Percentiles rank a stretch among this genome's conserved stretches.
Conservation (phyloP, 768 basidiomycete genomes). For the Kwoniella pini region DNA sequence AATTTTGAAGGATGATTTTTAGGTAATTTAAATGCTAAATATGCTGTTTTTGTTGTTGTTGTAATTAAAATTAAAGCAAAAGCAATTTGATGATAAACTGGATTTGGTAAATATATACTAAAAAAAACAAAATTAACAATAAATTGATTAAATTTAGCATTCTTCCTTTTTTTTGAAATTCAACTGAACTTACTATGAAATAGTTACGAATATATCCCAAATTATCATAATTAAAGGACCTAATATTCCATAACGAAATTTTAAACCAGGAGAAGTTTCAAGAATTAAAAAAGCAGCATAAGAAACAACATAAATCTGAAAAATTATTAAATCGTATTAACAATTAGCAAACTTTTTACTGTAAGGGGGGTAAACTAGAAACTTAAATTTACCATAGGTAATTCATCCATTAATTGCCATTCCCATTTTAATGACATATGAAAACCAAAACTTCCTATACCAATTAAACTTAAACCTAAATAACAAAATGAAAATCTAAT, state of each 20-base stretch:
- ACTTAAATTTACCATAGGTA: constrained; percentile 63
- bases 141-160: no score
- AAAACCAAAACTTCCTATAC: constrained; percentile 75
- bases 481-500: constrained; percentile 52
- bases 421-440: constrained; percentile 74
- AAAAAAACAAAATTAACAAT: no score
- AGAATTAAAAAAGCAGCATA: constrained; percentile 66
- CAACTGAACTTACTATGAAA: constrained; percentile 67
- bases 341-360: not conserved
- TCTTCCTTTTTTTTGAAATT: not conserved
- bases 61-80: constrained; percentile 66
- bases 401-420: constrained; percentile 73
- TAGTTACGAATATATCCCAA: constrained; percentile 67
- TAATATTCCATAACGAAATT: constrained; percentile 31
- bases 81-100: constrained; percentile 75
- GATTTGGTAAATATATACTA: constrained; percentile 70
- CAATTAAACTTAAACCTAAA: constrained; percentile 65
- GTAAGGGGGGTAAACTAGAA: not conserved
- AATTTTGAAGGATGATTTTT: constrained; percentile 51
- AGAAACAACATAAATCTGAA: constrained; percentile 67
- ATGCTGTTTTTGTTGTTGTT: constrained; percentile 58
- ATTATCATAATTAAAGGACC: constrained; percentile 46
- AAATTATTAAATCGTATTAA: not conserved
- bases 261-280: constrained; percentile 50
- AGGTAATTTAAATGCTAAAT: constrained; percentile 61